These are phyloP conservation scores for Hyphodiscus sp. DNA, from an alignment of 2,329 filamentous ascomycete genomes.

Conservation along the genomic window DNA sequence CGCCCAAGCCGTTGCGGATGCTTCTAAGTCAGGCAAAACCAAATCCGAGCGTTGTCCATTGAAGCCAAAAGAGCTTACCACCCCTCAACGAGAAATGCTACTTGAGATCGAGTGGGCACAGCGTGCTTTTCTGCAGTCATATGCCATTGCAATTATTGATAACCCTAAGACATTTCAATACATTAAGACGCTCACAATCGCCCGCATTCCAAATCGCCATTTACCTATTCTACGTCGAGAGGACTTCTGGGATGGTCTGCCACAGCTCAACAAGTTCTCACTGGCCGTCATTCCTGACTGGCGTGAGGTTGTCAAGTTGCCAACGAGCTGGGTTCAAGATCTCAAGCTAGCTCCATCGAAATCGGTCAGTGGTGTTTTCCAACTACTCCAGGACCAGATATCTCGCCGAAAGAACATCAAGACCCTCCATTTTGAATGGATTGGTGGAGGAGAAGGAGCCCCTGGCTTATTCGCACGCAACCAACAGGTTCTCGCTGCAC, in stretches of 20 bases:
- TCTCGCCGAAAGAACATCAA: slow-evolving; percentile 43
- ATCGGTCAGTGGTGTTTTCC: slow-evolving; percentile 45
- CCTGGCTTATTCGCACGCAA: slow-evolving; percentile 56
- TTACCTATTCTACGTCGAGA: slow-evolving; percentile 47
- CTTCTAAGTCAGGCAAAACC: background rate
- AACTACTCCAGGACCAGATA: slow-evolving; percentile 45
- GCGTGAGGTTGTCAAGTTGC: slow-evolving; percentile 49
- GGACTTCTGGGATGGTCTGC: slow-evolving; percentile 57
- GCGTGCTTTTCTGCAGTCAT: slow-evolving; percentile 60
- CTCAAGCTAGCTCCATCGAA: slow-evolving; percentile 42
- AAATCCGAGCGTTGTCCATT: slow-evolving; percentile 16
- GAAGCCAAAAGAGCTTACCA: slow-evolving; percentile 49
- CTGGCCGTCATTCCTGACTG: slow-evolving; percentile 61
- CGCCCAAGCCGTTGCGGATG: background rate
- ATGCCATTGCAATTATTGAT: slow-evolving; percentile 57
- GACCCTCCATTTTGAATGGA: slow-evolving; percentile 58
- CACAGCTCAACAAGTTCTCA: slow-evolving; percentile 46
- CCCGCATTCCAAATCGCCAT: slow-evolving; percentile 57
- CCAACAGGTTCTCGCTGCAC: slow-evolving; percentile 55
- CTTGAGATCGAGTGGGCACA: slow-evolving; percentile 65
- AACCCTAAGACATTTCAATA: slow-evolving; percentile 46
- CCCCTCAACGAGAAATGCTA: slow-evolving; percentile 61
- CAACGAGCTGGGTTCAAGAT: slow-evolving; percentile 44
- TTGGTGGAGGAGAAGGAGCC: slow-evolving; percentile 61
- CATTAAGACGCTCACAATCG: slow-evolving; percentile 55